Percentiles rank a stretch among this genome's conserved stretches.
phyloP scores from a whole-genome alignment of 164 flowering plant genomes.

The Aristolochia contorta region DNA sequence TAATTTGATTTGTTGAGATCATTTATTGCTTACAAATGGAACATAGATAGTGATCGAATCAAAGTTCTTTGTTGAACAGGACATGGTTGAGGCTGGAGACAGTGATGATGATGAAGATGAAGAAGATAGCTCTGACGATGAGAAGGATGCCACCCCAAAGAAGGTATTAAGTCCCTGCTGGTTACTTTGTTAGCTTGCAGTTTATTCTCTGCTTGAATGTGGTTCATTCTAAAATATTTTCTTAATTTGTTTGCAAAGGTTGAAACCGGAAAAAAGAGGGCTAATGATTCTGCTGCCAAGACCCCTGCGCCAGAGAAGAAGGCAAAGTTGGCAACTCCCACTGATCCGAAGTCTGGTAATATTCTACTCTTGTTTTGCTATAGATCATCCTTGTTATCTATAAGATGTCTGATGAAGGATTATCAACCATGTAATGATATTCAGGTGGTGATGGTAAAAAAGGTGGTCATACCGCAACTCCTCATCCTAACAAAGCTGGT shows the following conservation, averaged over 20 bases:
- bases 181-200: no score
- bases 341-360: slow-evolving; percentile 45
- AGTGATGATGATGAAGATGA: slow-evolving; percentile 23
- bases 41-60: no score
- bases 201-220: no score
- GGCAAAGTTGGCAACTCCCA: slow-evolving; percentile 50
- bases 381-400: no score
- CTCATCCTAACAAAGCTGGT: slow-evolving; percentile 53
- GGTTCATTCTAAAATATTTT: no score
- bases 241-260: slow-evolving; percentile 16
- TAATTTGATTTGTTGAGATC: background rate
- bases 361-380: no score
- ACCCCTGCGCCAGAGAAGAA: slow-evolving; percentile 52
- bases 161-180: slow-evolving; percentile 21
- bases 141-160: slow-evolving; percentile 43
- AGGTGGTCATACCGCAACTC: slow-evolving; percentile 51
- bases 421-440: background rate
- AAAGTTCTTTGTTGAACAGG: slow-evolving; percentile 1
- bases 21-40: background rate
- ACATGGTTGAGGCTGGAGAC: slow-evolving; percentile 9
- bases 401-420: no score
- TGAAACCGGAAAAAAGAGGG: slow-evolving; percentile 47
- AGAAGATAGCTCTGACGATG: slow-evolving; percentile 13
- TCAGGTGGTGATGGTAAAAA: slow-evolving; percentile 47
- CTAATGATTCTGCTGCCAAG: slow-evolving; percentile 33